Conservation (phyloP, 352 stramenopile species). For the Phytophthora megakarya region DNA sequence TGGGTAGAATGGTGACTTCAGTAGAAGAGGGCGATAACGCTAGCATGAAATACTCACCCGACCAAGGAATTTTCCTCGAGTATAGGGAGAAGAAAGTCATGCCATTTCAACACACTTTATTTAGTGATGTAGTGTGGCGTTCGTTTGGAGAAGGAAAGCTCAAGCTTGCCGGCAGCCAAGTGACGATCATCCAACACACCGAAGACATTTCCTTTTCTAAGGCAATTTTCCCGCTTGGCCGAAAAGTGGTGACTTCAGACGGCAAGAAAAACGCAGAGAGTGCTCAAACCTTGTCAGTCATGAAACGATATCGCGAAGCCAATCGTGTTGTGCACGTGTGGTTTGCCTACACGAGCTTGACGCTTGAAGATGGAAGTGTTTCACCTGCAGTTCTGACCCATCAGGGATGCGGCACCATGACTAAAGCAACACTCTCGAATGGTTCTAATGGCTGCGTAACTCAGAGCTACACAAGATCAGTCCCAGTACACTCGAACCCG, state of each 20-base stretch:
- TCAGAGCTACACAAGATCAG: conserved; percentile 35
- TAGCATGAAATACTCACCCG: conserved; percentile 30
- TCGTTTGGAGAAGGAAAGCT: conserved; percentile 33
- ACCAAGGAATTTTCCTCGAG: conserved; percentile 38
- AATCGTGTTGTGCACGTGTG: conserved; percentile 25
- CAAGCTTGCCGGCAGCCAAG: conserved; percentile 23
- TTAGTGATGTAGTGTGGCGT: conserved; percentile 42
- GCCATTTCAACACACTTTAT: conserved; percentile 34
- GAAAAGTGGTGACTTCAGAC: conserved; percentile 1
- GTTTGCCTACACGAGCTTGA: conserved; percentile 13
- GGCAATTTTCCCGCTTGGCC: conserved; percentile 1
- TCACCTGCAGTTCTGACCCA: conserved; percentile 29
- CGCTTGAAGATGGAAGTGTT: background rate
- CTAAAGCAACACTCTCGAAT: conserved; percentile 20
- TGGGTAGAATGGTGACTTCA: conserved; percentile 19
- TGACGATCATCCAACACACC: conserved; percentile 23
- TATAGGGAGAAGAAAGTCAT: conserved; percentile 46
- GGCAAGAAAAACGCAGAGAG: conserved; percentile 16
- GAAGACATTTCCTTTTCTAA: conserved; percentile 27
- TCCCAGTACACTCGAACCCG: conserved; percentile 24
- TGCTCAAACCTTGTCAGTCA: background rate
- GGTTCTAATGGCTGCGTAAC: conserved; percentile 27
- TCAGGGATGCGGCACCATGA: conserved; percentile 24
- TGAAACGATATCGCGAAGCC: conserved; percentile 32
- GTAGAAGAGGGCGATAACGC: conserved; percentile 17